Percentiles rank a stretch among this genome's conserved stretches.
phyloP scores from a whole-genome alignment of 106 monocot genomes.

The Amphibolis antarctica region DNA sequence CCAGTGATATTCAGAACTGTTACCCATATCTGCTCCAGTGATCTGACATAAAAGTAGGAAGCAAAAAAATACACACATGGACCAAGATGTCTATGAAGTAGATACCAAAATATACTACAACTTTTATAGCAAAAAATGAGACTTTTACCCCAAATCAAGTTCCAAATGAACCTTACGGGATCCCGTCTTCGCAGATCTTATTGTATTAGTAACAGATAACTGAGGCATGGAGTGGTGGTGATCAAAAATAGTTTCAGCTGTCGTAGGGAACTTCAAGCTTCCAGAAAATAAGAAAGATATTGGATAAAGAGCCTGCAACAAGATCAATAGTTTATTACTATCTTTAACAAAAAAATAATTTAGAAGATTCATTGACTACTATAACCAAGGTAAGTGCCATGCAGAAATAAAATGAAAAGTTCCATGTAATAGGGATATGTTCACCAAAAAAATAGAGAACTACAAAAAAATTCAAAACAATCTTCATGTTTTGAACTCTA shows the following conservation, averaged over 20 bases:
- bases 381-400: not conserved
- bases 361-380: not conserved
- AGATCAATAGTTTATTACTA: not conserved
- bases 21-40: conserved; percentile 70
- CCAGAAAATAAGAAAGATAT: conserved; percentile 69
- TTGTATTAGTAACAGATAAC: conserved; percentile 24
- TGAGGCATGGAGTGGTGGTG: conserved; percentile 51
- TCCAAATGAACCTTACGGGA: conserved; percentile 62
- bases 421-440: too few species aligned
- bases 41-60: conserved; percentile 29
- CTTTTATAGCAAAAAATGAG: not conserved
- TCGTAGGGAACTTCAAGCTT: conserved; percentile 63
- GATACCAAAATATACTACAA: not conserved
- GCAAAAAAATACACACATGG: too few species aligned
- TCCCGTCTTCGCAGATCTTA: conserved; percentile 13
- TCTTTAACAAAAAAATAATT: not conserved
- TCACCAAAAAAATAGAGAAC: too few species aligned
- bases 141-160: conserved; percentile 59
- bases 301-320: conserved; percentile 68
- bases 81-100: not conserved
- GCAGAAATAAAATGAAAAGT: too few species aligned
- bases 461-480: too few species aligned
- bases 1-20: conserved; percentile 87
- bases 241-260: conserved; percentile 33
- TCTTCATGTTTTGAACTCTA: too few species aligned